These are phyloP conservation scores for Hibiscus tridactylites DNA, from an alignment of 345 rosid species.

Conservation along the genomic window DNA sequence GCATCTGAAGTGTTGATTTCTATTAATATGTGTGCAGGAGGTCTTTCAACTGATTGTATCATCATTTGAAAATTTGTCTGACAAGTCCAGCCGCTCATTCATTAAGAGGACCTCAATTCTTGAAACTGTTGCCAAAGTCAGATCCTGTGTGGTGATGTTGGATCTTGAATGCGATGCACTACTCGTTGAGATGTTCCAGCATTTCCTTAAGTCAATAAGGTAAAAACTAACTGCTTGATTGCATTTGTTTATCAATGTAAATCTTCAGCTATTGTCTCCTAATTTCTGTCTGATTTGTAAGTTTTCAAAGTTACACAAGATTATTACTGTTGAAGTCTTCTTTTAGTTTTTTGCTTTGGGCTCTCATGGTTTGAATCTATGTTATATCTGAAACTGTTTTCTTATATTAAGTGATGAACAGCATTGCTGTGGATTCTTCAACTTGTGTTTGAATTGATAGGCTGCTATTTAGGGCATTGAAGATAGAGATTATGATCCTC, in stretches of 20 bases:
- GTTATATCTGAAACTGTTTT: neutral
- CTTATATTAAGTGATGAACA: neutral
- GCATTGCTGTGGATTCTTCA: neutral
- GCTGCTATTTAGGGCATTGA: neutral
- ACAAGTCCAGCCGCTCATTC: neutral
- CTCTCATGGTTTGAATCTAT: neutral
- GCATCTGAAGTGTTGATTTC: neutral
- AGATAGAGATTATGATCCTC: neutral
- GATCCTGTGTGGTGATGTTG: neutral
- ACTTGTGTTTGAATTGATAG: neutral
- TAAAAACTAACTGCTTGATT: constrained; percentile 1
- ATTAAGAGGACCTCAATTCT: neutral
- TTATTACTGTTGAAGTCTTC: neutral
- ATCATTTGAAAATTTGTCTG: neutral
- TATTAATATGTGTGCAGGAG: neutral
- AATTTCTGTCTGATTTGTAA: neutral
- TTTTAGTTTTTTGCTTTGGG: neutral
- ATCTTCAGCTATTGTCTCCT: neutral
- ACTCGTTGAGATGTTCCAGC: neutral
- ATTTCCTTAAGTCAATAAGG: constrained; percentile 50
- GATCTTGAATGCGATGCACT: neutral
- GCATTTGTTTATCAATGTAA: neutral
- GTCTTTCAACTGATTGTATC: neutral
- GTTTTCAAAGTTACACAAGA: no score
- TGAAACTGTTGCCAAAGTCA: neutral